Conservation (phyloP, 345 rosid genomes). For the Brassica carinata region DNA sequence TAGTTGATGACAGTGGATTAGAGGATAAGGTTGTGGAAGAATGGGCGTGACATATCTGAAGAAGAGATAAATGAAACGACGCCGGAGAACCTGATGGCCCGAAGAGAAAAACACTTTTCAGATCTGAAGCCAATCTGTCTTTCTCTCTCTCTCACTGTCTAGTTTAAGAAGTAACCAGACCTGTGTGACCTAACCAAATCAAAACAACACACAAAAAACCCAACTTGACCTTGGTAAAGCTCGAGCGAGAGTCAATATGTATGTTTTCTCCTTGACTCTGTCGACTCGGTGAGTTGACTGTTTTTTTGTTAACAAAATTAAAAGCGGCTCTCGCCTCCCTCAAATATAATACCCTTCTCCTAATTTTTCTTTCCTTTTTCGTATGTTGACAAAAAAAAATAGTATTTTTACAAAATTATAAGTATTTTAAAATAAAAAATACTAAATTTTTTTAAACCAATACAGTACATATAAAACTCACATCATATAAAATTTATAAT, state of each 20-base stretch:
- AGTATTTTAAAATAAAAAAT: too few relatives aligned
- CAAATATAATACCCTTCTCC: slow-evolving; percentile 4
- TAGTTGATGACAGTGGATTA: slow-evolving; percentile 43
- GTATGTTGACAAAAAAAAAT: neutral
- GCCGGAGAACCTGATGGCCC: slow-evolving; percentile 36
- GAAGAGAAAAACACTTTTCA: slow-evolving; percentile 9
- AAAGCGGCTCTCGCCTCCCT: slow-evolving; percentile 14
- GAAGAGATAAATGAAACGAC: slow-evolving; percentile 39
- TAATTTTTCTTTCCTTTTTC: slow-evolving; percentile 5
- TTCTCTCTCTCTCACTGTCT: neutral
- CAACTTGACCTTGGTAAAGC: slow-evolving; percentile 20
- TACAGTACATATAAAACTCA: too few relatives aligned
- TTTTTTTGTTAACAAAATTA: neutral
- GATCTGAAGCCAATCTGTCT: slow-evolving; percentile 34
- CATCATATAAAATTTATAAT: too few relatives aligned
- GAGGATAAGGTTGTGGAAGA: slow-evolving; percentile 62
- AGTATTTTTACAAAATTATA: neutral
- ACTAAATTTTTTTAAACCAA: too few relatives aligned
- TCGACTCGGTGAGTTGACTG: slow-evolving; percentile 34
- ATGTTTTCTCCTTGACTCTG: slow-evolving; percentile 4
- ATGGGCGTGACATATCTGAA: neutral
- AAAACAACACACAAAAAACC: neutral
- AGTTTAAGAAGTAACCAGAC: neutral
- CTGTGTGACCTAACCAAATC: slow-evolving; percentile 20
- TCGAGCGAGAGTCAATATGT: too few relatives aligned